Evolutionary conservation across 768 basidiomycete species (phyloP).

Genomic region (Psilocybe cyanescens): DNA sequence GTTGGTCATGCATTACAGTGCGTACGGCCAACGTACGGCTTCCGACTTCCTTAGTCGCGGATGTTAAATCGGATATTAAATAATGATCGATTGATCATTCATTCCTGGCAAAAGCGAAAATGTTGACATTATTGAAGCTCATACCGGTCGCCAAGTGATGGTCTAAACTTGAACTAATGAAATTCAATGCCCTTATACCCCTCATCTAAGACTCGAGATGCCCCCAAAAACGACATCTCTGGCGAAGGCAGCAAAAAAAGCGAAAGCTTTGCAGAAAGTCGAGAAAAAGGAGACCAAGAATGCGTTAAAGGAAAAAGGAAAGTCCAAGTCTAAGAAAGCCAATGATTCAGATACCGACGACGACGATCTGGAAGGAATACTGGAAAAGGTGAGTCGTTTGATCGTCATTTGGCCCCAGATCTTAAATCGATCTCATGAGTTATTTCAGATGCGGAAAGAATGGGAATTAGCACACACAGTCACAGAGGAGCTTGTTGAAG

Average conservation of each 20-base stretch:
- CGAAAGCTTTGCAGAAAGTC: conserved; percentile 66
- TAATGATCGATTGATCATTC: too few species aligned
- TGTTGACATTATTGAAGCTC: too few species aligned
- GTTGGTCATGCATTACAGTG: too few species aligned
- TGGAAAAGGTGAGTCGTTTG: conserved; percentile 65
- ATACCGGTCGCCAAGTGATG: too few species aligned
- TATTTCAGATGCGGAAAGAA: conserved; percentile 75
- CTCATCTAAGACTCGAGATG: not conserved
- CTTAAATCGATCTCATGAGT: conserved; percentile 1
- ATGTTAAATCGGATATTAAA: too few species aligned
- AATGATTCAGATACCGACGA: conserved; percentile 64
- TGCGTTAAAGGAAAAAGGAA: conserved; percentile 38
- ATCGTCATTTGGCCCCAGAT: not conserved
- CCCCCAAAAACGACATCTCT: conserved; percentile 28
- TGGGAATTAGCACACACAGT: conserved; percentile 84
- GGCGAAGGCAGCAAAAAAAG: conserved; percentile 68
- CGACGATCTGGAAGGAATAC: conserved; percentile 82
- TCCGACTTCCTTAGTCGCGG: too few species aligned
- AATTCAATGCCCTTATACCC: too few species aligned
- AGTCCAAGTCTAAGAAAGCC: conserved; percentile 22
- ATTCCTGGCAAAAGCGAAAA: too few species aligned
- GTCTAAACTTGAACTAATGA: too few species aligned
- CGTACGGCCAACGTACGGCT: too few species aligned
- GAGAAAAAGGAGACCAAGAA: conserved; percentile 73
- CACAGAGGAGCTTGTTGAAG: conserved; percentile 84